A percentile compares a stretch with the other conserved stretches of the same genome.
These are phyloP conservation scores for Ilex aquifolium DNA, from an alignment of 257 asterid species.

Conservation along the genomic window DNA sequence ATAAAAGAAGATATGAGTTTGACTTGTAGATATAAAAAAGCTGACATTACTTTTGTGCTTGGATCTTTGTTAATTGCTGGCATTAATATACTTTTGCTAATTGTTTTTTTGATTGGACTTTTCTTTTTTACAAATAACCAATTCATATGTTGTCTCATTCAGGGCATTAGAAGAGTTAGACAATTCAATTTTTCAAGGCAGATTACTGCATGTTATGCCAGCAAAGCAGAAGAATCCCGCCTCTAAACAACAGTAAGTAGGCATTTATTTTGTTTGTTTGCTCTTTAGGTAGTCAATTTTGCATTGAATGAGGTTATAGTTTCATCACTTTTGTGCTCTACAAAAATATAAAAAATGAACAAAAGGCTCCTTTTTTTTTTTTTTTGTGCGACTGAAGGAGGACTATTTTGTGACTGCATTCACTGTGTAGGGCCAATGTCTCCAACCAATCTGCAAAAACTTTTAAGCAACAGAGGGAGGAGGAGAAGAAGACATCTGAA, in stretches of 20 bases:
- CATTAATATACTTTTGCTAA: background rate
- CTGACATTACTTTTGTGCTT: too few relatives aligned
- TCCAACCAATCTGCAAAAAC: slow-evolving; percentile 45
- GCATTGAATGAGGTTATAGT: too few relatives aligned
- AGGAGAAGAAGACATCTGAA: slow-evolving; percentile 78
- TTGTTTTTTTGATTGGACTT: background rate
- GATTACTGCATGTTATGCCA: slow-evolving; percentile 85
- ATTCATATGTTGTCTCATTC: slow-evolving; percentile 8
- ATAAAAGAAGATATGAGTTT: too few relatives aligned
- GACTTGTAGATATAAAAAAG: too few relatives aligned
- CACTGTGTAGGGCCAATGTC: slow-evolving; percentile 34
- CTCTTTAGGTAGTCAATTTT: background rate
- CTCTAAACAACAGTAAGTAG: slow-evolving; percentile 44
- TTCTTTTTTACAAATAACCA: background rate
- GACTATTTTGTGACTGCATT: slow-evolving; percentile 9
- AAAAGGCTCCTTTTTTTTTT: background rate
- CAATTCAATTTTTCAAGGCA: slow-evolving; percentile 79
- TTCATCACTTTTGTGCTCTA: too few relatives aligned
- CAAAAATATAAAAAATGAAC: background rate
- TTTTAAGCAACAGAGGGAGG: slow-evolving; percentile 61
- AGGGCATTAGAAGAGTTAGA: slow-evolving; percentile 89
- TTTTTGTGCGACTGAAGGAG: slow-evolving; percentile 1
- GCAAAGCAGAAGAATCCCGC: slow-evolving; percentile 57
- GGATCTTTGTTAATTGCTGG: too few relatives aligned
- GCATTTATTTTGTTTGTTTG: background rate